Conservation (phyloP, 768 basidiomycete genomes). For the Amanita molliuscula region DNA sequence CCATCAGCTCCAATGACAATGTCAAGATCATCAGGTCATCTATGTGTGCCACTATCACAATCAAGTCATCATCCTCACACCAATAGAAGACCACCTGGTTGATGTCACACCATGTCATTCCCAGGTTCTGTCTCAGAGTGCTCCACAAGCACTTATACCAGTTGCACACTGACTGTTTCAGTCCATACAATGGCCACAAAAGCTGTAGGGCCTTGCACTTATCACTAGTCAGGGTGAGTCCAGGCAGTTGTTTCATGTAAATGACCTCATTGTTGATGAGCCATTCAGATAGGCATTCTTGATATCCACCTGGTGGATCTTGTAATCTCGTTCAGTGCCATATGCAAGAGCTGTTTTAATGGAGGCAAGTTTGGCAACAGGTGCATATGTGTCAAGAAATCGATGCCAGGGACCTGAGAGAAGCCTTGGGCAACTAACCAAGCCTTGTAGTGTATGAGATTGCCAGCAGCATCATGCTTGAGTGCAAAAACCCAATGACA, state of each 20-base stretch:
- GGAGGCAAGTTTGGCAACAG: constrained; percentile 7
- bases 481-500: constrained; percentile 18
- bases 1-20: background rate
- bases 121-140: background rate
- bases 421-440: no score
- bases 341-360: constrained; percentile 15
- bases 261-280: no score
- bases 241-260: constrained; percentile 24
- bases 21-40: background rate
- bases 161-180: constrained; percentile 5
- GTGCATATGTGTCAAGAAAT: constrained; percentile 17
- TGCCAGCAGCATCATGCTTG: constrained; percentile 20
- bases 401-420: constrained; percentile 22
- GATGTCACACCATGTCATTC: background rate
- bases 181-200: constrained; percentile 4
- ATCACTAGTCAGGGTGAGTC: constrained; percentile 1
- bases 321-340: constrained; percentile 4
- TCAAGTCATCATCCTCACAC: background rate
- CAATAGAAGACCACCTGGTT: background rate
- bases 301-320: no score
- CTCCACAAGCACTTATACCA: background rate
- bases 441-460: constrained; percentile 20
- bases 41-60: background rate
- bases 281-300: no score
- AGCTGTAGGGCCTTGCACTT: constrained; percentile 5